phyloP scores from a whole-genome alignment of 768 basidiomycete species.

The Pisolithus orientalis region DNA sequence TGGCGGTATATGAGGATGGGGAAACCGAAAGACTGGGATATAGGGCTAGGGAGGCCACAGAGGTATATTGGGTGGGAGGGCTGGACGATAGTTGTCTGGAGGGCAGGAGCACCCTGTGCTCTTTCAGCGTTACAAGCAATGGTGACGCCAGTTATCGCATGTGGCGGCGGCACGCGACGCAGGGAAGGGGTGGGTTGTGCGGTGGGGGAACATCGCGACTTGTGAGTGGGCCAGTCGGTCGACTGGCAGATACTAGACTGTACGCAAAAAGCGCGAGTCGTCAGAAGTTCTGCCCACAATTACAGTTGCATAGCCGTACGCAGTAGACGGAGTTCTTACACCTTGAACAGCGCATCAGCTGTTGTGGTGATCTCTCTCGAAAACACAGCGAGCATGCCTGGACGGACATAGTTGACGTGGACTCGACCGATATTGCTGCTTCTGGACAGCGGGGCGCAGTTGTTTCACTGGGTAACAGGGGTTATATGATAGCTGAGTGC shows the following conservation, averaged over 20 bases:
- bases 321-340: slow-evolving; percentile 20
- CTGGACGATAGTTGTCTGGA: slow-evolving; percentile 16
- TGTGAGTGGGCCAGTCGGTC: slow-evolving; percentile 20
- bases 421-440: no score
- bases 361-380: slow-evolving; percentile 7
- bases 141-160: slow-evolving; percentile 13
- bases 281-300: no score
- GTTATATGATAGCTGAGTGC: no score
- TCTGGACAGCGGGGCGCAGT: no score
- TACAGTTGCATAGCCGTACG: slow-evolving; percentile 5
- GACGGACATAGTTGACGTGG: background rate
- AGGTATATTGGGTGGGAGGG: slow-evolving; percentile 22
- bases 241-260: slow-evolving; percentile 22
- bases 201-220: slow-evolving; percentile 5
- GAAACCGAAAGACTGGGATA: slow-evolving; percentile 23
- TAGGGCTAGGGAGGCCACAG: slow-evolving; percentile 17
- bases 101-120: slow-evolving; percentile 14
- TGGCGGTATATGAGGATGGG: slow-evolving; percentile 26
- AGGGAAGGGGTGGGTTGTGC: background rate
- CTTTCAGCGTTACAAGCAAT: slow-evolving; percentile 21
- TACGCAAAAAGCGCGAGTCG: background rate
- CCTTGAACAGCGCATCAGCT: slow-evolving; percentile 22
- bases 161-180: background rate
- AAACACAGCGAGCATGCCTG: slow-evolving; percentile 10
- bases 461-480: background rate